Base-by-base conservation (phyloP, 192 early-diverging fungal species). In the Phlyctochytrium arcticum region DNA sequence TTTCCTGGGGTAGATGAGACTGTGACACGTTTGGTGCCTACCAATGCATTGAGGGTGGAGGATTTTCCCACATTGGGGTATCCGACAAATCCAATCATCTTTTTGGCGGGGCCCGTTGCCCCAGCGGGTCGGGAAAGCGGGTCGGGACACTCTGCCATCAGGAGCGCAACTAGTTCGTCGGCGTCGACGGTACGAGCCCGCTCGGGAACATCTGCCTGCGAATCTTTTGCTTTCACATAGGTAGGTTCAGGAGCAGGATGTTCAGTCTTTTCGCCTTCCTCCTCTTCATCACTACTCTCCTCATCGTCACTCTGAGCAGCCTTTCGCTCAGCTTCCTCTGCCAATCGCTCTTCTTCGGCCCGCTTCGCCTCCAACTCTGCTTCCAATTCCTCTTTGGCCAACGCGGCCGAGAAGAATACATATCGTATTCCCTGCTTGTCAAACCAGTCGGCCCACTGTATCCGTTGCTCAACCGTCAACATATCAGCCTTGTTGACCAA, bases 1-100 rank as follows among this genome's bases (percentile, higher is more conserved):
- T 98, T 99, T 64, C 97, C 97, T 21, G 97, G 97, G 21, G 95
- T 99, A 30, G 97, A 83, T 9, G 91, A 90, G 17, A 99, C 95
- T 5, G 96, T 91, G 29, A 99, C 97, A 46, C 86, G 80, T 67
- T 96, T 96, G 33, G 93, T 83, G 10, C 96, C 96, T 50, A 95
- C 85, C 31, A 99, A 79, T 12, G 96, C 93, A 80, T 99, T 99
- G 72, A 99, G 90, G 24, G 96, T 99, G 48, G 92, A 95, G 27
- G 92, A 95, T 77, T 99, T 99, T 75, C 97, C 97, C 48, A 99
- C 97, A 80, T 99, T 99, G 51, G 97, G 97, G 74, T 99, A 99
- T 32, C 97, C 97, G 48, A 98, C 93, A 54, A 99, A 81, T 65
- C 97, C 97, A 70, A 99, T 95, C 34, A 86, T 90, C 54, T 89